A percentile compares a stretch with the other conserved stretches of the same genome.
Evolutionary conservation across 192 early-diverging fungal genomes (phyloP).

Genomic region (Podila verticillata): DNA sequence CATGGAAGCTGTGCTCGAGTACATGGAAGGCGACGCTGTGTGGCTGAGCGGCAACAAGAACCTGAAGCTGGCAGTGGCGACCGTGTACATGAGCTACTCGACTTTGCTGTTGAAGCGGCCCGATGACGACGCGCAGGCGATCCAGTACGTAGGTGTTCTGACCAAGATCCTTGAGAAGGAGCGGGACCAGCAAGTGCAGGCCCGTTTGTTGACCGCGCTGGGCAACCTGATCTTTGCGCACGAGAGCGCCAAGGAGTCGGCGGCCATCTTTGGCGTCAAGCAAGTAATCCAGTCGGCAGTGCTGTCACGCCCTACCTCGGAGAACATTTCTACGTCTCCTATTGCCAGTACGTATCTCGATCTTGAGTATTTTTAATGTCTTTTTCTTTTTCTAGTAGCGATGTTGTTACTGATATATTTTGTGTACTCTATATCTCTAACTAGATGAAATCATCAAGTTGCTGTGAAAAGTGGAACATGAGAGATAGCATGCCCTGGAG

Average conservation of each 20-base stretch:
- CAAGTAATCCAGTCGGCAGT: constrained; percentile 25
- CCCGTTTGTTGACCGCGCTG: constrained; percentile 66
- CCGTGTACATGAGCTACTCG: constrained; percentile 56
- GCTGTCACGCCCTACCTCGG: constrained; percentile 32
- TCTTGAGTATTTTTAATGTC: not conserved
- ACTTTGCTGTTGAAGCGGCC: constrained; percentile 54
- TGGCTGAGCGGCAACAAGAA: constrained; percentile 52
- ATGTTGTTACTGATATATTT: not conserved
- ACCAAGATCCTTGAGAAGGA: constrained; percentile 67
- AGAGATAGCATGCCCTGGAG: too few relatives aligned
- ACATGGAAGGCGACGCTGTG: constrained; percentile 45
- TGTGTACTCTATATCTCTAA: not conserved
- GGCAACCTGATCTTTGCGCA: constrained; percentile 70
- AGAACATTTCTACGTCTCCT: constrained; percentile 21
- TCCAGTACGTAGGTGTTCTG: constrained; percentile 58
- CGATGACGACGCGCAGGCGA: constrained; percentile 58
- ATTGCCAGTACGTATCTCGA: constrained; percentile 34
- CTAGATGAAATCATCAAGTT: constrained; percentile 38
- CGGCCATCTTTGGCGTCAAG: constrained; percentile 42
- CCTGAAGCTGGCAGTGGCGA: constrained; percentile 44
- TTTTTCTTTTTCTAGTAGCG: not conserved
- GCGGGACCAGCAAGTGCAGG: constrained; percentile 67
- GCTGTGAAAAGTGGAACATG: not conserved
- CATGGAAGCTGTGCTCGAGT: constrained; percentile 17
- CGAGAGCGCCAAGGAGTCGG: constrained; percentile 44